Base-by-base conservation (phyloP, 2,329 filamentous ascomycete species). In the Myriangium duriaei region DNA sequence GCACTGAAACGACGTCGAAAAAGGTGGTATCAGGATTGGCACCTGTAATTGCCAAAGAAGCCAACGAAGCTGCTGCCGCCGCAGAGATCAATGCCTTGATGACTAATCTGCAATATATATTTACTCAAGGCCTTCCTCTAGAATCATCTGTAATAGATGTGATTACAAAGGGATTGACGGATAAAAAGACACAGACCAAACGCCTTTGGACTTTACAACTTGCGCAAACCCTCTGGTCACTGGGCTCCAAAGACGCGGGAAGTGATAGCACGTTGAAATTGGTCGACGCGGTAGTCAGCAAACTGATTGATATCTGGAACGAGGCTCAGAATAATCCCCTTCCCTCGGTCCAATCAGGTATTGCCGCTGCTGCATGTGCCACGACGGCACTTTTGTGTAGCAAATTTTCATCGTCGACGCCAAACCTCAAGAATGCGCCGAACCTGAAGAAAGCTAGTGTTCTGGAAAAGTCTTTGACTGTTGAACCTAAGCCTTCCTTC, bases 401-500 rank as follows among this genome's bases (percentile, higher is more conserved):
- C 2, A 68, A 68, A 46, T 66, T 79, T 18, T 54, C 64, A 9
- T 51, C 74, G 10, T 61, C 74, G 39, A 64, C 65, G 15, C 7
- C 47, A 5, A 65, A 69, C 26, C 63, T 75, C 11, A 72, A 77
- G 36, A 67, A 70, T 48, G 60, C 71, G 30, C 52, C 69, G 3
- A 56, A 78, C 24, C 57, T 72, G 14, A 79, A 81, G 50, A 78
- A 76, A 49, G 68, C 73, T 15, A 65, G 73, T 18, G 61, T 86
- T 16, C 57, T 71, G 15, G 72, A 76, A 34, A 76, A 84, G 49
- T 74, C 75, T 9, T 67, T 93, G 42, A 68, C 69, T 2, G 58
- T 77, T 26, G 76, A 79, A n/a, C 77, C 83, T 0, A 94, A 93
- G 55, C 78, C 82, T 11, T 93, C 88, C 0, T 91, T 93, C 56